Base-by-base conservation (phyloP, 345 rosid species). In the Geranium brycei region DNA sequence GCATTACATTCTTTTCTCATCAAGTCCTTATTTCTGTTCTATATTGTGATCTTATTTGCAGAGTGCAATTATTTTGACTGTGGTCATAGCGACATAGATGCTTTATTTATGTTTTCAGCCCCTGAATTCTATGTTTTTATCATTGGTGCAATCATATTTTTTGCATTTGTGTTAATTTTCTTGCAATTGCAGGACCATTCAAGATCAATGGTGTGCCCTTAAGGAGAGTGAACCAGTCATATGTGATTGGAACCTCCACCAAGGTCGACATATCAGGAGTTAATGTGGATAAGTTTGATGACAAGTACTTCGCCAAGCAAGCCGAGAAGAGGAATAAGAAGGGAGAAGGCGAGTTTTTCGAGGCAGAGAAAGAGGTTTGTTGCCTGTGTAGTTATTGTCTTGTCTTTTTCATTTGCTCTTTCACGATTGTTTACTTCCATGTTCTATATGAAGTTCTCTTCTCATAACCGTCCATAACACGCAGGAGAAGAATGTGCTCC, bases 271-370 rank as follows among this genome's bases (percentile, higher is more conserved):
- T 84, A 23, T 72, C 91, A n/a, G 91, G 87, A 2, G 84, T 81
- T 28, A 79, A 66, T 59, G 73, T 80, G 1, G 95, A 89, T 2
- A 89, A 87, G 72, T 79, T 83, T 15, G 91, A 87, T 28, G 95
- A 83, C 66, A 83, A 80, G 70, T 85, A 85, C 73, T 87, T 87
- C 51, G 82, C 73, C 58, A 91, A 89, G 92, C 78, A 77, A 62
- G 81, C 66, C 0, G 86, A 80, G 72, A 91, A 85, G 81, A 91
- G 82, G 80, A 83, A 82, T 51, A 81, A 78, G 78, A 85, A 88
- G 74, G 73, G 81, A 14, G 96, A 88, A 61, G 87, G 82, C 15
- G 88, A 88, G 72, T 91, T 88, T 83, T 85, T 88, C 53, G 96
- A 88, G 68, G 80, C 81, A 4, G 88, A 87, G 61, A 83, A 80